Percentiles rank a stretch among this genome's conserved stretches.
Conservation (phyloP, 208 protist genomes). For the Acanthamoeba lenticulata region DNA sequence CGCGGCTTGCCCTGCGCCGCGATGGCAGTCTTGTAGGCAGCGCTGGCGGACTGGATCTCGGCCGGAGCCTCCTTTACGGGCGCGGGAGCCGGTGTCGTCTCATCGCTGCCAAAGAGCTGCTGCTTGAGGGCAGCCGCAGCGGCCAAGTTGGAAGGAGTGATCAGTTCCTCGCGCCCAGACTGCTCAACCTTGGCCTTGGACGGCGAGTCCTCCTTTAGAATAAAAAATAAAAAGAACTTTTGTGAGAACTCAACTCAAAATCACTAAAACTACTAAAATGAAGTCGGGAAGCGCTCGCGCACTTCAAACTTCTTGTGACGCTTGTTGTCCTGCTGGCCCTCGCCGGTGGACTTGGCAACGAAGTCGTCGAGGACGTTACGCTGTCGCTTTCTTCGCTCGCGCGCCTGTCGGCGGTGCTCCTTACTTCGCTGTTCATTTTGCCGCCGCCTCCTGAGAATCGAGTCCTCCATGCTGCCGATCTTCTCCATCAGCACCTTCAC, state of each 20-base stretch:
- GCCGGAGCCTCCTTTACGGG: neutral
- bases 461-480: conserved; percentile 80
- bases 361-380: conserved; percentile 47
- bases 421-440: neutral
- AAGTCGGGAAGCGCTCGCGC: no score
- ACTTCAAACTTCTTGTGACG: neutral
- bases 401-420: conserved; percentile 47
- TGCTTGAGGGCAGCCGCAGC: neutral
- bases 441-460: conserved; percentile 74
- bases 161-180: neutral
- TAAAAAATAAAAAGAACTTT: no score
- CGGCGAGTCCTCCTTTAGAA: neutral
- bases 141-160: neutral
- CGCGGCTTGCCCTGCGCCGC: neutral
- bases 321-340: conserved; percentile 61
- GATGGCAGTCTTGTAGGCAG: neutral
- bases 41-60: neutral
- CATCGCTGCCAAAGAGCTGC: no score
- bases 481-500: conserved; percentile 42
- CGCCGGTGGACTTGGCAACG: conserved; percentile 43
- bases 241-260: neutral
- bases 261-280: no score
- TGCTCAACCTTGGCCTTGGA: neutral
- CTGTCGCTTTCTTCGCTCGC: conserved; percentile 56
- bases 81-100: no score